Evolutionary conservation across 331 rosid species (phyloP).

Genomic region (Malus hybrid): DNA sequence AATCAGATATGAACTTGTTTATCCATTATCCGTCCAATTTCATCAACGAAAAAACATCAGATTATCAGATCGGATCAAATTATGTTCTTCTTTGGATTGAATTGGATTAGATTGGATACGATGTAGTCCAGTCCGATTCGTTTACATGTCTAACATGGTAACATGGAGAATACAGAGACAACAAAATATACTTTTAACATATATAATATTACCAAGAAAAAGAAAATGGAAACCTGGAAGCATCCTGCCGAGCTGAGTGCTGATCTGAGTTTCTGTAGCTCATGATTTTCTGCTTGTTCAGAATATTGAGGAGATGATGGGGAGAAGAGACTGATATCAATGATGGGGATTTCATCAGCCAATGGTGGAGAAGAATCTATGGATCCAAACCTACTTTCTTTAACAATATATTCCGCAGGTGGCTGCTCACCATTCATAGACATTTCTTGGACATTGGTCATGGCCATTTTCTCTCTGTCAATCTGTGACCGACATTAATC

Average conservation of each 20-base stretch:
- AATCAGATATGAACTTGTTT: neutral
- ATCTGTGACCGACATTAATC: too few relatives aligned
- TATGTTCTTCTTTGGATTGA: too few relatives aligned
- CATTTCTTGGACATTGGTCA: conserved; percentile 14
- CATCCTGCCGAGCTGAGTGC: conserved; percentile 46
- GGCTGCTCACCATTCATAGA: conserved; percentile 11
- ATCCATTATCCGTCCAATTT: too few relatives aligned
- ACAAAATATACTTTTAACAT: too few relatives aligned
- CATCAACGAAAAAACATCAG: neutral
- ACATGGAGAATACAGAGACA: too few relatives aligned
- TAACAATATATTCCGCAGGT: conserved; percentile 1
- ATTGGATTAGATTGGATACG: too few relatives aligned
- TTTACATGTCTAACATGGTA: too few relatives aligned
- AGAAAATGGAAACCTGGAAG: conserved; percentile 36
- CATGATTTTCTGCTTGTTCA: conserved; percentile 10
- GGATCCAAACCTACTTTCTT: neutral
- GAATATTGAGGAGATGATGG: neutral
- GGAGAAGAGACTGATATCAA: conserved; percentile 13
- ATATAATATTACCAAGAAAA: too few relatives aligned
- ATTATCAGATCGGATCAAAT: too few relatives aligned
- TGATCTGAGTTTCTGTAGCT: conserved; percentile 35
- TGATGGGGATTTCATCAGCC: conserved; percentile 11
- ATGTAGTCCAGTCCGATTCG: too few relatives aligned
- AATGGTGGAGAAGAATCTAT: conserved; percentile 7
- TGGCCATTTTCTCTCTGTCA: neutral